Evolutionary conservation across 2,329 filamentous ascomycete genomes (phyloP), one percentile per base, ranked within the genome.

Genomic region (Penicillium sp.): DNA sequence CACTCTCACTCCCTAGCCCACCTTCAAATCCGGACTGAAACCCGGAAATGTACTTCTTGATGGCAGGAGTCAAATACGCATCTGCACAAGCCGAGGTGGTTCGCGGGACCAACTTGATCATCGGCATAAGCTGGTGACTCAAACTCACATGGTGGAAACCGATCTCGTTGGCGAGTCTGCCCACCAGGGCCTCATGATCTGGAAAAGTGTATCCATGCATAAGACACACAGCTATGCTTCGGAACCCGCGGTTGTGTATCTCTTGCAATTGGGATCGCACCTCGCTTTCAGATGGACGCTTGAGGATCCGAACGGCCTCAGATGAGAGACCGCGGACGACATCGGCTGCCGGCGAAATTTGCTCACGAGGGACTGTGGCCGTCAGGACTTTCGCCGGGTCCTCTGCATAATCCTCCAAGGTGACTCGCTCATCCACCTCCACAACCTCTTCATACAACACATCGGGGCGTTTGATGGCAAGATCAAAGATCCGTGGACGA

Each of bases 181-280:
- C 91, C 9, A 96, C 81, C 40, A 91, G 68, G 1, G 87, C 86
- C 70, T 97, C 92, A 64, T 97, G 92, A 47, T 89, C 85, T 1
- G 91, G 91, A 67, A 91, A 97, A 0, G 91, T 96, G 69, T 96
- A 97, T 4, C 89, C 89, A 69, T 97, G 92, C 86, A 96, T 92
- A 55, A 97, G 76, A 65, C 91, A 95, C 1, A 97, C 91, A 3
- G 92, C 92, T 62, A 97, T 87, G 69, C 90, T 95, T 58, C 83
- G 82, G 63, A 95, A 87, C 0, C 90, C 90, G 31, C 81, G 77
- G 57, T 89, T 83, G 58, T 84, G 89, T 3, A 96, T 79, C 5
- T 81, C 79, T 69, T 90, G 80, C 43, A 92, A 72, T 66, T 90
- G 83, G 11, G 77, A 70, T 56, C 81, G 85, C 22, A 72, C 75